Evolutionary conservation across 2,329 filamentous ascomycete genomes (phyloP).

Genomic region (Teratosphaeria gauchensis): DNA sequence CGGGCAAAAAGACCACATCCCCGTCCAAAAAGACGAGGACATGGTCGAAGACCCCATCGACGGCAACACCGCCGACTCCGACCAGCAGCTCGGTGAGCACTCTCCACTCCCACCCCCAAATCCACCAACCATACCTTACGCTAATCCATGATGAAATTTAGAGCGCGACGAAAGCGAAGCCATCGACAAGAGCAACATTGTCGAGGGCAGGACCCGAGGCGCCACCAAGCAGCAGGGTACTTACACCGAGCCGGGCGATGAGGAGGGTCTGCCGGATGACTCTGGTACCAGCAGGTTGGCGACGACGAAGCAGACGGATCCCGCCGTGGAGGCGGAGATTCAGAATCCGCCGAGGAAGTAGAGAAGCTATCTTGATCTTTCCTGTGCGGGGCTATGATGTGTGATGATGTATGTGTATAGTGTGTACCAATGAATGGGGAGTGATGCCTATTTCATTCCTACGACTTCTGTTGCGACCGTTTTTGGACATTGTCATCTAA

Average conservation of each 20-base stretch:
- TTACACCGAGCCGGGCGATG: conserved; percentile 44
- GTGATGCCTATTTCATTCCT: not conserved
- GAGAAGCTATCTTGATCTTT: not conserved
- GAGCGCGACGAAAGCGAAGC: conserved; percentile 40
- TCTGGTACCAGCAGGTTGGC: conserved; percentile 12
- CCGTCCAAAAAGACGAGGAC: conserved; percentile 39
- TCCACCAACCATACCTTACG: not conserved
- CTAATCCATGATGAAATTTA: conserved; percentile 9
- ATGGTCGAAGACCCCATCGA: conserved; percentile 38
- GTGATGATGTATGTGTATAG: not conserved
- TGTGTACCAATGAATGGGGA: not conserved
- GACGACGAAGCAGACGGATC: not conserved
- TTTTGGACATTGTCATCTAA: too few species aligned
- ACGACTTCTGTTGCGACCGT: not conserved
- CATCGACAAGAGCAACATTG: conserved; percentile 40
- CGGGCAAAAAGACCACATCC: conserved; percentile 38
- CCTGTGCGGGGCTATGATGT: not conserved
- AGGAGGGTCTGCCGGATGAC: conserved; percentile 30
- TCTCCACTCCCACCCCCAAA: too few species aligned
- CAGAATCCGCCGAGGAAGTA: not conserved
- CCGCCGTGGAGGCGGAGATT: not conserved
- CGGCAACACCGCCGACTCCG: conserved; percentile 35
- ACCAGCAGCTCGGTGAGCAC: conserved; percentile 39
- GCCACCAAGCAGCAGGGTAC: conserved; percentile 35
- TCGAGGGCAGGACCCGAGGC: conserved; percentile 39